A percentile compares a stretch with the other conserved stretches of the same genome.
phyloP scores from a whole-genome alignment of 2,329 filamentous ascomycete genomes.

The Diaporthe batatas region DNA sequence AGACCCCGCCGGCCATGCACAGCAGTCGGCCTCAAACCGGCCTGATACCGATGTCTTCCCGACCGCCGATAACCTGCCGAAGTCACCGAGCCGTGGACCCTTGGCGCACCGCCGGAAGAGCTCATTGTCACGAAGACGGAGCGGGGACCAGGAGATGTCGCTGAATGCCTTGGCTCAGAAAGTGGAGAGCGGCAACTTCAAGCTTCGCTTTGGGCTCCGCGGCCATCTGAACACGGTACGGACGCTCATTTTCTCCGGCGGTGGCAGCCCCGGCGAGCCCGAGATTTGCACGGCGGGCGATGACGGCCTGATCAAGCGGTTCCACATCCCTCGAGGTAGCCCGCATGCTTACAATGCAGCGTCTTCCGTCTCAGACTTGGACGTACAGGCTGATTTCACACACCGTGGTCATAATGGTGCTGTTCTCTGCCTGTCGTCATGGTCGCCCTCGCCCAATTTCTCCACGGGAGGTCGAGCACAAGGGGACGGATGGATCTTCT shows the following conservation, averaged over 20 bases:
- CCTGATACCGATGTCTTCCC: conserved; percentile 93
- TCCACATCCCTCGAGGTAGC: conserved; percentile 91
- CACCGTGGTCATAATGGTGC: conserved; percentile 94
- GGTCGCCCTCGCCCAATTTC: conserved; percentile 89
- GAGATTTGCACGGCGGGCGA: conserved; percentile 97
- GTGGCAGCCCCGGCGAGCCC: conserved; percentile 93
- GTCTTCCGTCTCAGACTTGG: conserved; percentile 80
- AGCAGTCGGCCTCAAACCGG: conserved; percentile 68
- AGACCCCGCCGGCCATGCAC: conserved; percentile 63
- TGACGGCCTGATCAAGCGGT: conserved; percentile 95
- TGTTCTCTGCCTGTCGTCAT: conserved; percentile 88
- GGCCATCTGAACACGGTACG: conserved; percentile 95
- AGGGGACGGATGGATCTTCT: conserved; percentile 98
- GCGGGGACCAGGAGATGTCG: conserved; percentile 74
- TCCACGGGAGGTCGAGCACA: conserved; percentile 88
- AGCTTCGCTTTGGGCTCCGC: conserved; percentile 89
- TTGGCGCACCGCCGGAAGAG: conserved; percentile 83
- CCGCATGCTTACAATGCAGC: conserved; percentile 55
- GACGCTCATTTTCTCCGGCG: conserved; percentile 95
- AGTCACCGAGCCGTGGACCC: conserved; percentile 80
- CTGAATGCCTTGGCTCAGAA: conserved; percentile 66
- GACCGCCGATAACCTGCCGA: conserved; percentile 81
- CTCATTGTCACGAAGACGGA: conserved; percentile 79
- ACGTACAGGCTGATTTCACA: conserved; percentile 94
- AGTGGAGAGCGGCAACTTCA: conserved; percentile 83